Base-by-base conservation (phyloP, 176 grass and related monocot genomes). In the Themeda triandra region DNA sequence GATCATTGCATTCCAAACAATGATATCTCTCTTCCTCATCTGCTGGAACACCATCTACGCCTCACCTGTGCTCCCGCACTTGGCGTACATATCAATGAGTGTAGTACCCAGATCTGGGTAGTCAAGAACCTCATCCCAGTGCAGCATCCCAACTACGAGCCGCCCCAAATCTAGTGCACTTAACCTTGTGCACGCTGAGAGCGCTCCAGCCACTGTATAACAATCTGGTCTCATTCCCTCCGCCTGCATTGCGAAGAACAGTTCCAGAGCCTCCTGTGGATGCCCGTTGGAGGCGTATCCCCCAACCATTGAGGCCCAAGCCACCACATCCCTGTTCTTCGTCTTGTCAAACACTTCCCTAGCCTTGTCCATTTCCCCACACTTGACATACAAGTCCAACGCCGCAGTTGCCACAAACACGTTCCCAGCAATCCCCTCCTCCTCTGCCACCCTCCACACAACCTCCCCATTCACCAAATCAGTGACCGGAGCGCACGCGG, bases 1-100 rank as follows among this genome's bases (percentile, higher is more conserved):
- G 41, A 94, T 85, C 89, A 94, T 92, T 2, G 92, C 82, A 44
- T 94, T 94, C 92, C 92, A 94, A 28, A 83, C 89, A 87, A 94
- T 68, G 28, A 89, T 35, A 36, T 92, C 89, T 19, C 67, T 92
- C 66, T 76, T 88, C 35, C 70, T 78, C 82, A 94, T 94, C 29
- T 74, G 78, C 84, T 62, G 63, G 83, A 94, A 94, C 13, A 94
- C 78, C 6, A 8, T 2, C 92, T 87, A 94, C 2, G 89, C 92
- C 13, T 76, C 84, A n/a, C 18, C 6, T 1, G 30, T 86, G 82
- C 82, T 87, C 58, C 92, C 89, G 29, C 89, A 92, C 86, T 94
- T 94, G 68, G 92, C 81, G 21, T 89, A 87, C 89, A 92, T 94
- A 83, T 94, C 87, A 1, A 94, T 92, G 30, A 94, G 58, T 1